These are phyloP conservation scores for Liquidambar formosana DNA, from an alignment of 164 flowering plant genomes.

Conservation along the genomic window DNA sequence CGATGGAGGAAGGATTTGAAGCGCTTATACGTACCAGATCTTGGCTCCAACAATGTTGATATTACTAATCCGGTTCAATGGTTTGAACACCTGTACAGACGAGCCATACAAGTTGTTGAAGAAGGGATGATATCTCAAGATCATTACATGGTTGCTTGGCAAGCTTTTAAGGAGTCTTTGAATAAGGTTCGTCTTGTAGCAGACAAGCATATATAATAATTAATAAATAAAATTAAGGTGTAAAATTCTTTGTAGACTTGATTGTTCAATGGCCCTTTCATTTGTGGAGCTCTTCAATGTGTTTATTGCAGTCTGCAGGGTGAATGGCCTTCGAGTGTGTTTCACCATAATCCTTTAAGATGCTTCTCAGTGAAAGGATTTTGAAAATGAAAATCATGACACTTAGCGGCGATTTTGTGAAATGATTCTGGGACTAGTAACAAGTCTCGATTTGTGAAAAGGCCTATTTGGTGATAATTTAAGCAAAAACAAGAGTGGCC, in stretches of 20 bases:
- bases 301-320: too few relatives aligned
- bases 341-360: too few relatives aligned
- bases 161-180: conserved; percentile 57
- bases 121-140: conserved; percentile 60
- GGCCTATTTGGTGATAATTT: too few relatives aligned
- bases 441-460: too few relatives aligned
- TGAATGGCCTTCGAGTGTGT: too few relatives aligned
- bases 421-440: too few relatives aligned
- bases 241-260: conserved; percentile 2
- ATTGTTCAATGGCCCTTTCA: too few relatives aligned
- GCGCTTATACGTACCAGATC: conserved; percentile 43
- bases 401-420: too few relatives aligned
- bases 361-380: too few relatives aligned
- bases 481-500: too few relatives aligned
- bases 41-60: conserved; percentile 41
- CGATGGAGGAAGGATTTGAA: conserved; percentile 72
- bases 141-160: conserved; percentile 57
- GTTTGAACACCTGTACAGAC: conserved; percentile 59
- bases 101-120: conserved; percentile 54
- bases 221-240: background rate
- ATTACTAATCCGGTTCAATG: conserved; percentile 54
- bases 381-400: too few relatives aligned
- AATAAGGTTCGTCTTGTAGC: conserved; percentile 55
- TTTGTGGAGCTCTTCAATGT: too few relatives aligned
- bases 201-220: conserved; percentile 31